Conservation (phyloP, 176 grass and related monocot genomes). For the Puccinellia tenuiflora region DNA sequence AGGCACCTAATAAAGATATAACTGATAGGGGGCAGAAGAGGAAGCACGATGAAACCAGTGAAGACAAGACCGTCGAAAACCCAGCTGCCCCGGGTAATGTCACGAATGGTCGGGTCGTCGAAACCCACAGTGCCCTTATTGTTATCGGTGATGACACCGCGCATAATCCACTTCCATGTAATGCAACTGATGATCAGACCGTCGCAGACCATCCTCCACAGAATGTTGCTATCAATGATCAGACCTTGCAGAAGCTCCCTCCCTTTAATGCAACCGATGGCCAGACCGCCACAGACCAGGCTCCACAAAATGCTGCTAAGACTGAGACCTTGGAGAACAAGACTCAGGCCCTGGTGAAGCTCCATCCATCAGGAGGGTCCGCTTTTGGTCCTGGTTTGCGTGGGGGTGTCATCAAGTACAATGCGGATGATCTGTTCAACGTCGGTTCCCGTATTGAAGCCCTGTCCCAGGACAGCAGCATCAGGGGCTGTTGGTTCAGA, state of each 20-base stretch:
- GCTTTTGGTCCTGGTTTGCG: constrained; percentile 5
- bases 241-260: not conserved
- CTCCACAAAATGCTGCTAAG: not conserved
- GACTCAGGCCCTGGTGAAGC: not conserved
- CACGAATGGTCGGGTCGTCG: not conserved
- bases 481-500: constrained; percentile 68
- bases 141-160: not conserved
- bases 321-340: not conserved
- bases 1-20: constrained; percentile 14
- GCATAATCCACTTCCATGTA: not conserved
- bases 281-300: not conserved
- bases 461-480: constrained; percentile 54
- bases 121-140: not conserved
- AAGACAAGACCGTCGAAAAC: not conserved
- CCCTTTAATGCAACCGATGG: not conserved
- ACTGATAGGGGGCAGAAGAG: constrained; percentile 24
- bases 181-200: not conserved
- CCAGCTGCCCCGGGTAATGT: not conserved
- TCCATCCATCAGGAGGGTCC: not conserved
- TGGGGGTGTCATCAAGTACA: not conserved
- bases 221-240: not conserved
- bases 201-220: too few species aligned
- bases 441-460: constrained; percentile 40
- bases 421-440: constrained; percentile 16
- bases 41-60: not conserved